A percentile compares a stretch with the other conserved stretches of the same genome.
Conservation (phyloP, 2,329 filamentous ascomycete genomes). For the Emergomyces africanus region DNA sequence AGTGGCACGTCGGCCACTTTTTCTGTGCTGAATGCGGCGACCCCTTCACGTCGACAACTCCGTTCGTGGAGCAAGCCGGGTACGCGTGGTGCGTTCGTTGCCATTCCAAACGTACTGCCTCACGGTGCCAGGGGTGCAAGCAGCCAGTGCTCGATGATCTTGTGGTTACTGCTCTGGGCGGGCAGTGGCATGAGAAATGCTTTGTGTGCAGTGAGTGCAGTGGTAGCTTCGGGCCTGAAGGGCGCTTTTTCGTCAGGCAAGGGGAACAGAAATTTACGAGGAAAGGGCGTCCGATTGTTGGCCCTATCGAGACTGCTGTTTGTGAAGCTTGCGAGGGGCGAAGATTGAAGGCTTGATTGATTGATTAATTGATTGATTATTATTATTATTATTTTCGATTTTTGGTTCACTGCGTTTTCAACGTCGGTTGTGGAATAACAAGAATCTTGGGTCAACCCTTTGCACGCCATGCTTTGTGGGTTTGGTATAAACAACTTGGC, state of each 20-base stretch:
- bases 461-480: not conserved
- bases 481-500: not conserved
- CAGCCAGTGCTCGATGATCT: slow-evolving; percentile 77
- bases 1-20: slow-evolving; percentile 96
- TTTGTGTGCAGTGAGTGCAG: slow-evolving; percentile 67
- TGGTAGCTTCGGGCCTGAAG: slow-evolving; percentile 45
- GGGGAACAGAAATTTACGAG: slow-evolving; percentile 35
- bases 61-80: slow-evolving; percentile 95
- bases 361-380: too few species aligned
- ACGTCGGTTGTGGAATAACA: not conserved
- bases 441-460: not conserved
- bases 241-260: slow-evolving; percentile 49
- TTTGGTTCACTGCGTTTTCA: not conserved
- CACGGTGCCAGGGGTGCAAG: slow-evolving; percentile 77
- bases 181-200: slow-evolving; percentile 87
- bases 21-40: slow-evolving; percentile 98
- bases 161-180: slow-evolving; percentile 77
- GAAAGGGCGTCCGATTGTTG: slow-evolving; percentile 35
- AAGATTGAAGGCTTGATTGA: slow-evolving; percentile 44
- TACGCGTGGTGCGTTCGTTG: slow-evolving; percentile 95
- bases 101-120: slow-evolving; percentile 80
- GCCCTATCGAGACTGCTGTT: slow-evolving; percentile 43
- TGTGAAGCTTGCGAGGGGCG: slow-evolving; percentile 51
- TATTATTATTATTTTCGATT: not conserved
- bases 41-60: slow-evolving; percentile 49